These are phyloP conservation scores for Sequoia sempervirens DNA, from an alignment of 75 land plant species.

Conservation along the genomic window DNA sequence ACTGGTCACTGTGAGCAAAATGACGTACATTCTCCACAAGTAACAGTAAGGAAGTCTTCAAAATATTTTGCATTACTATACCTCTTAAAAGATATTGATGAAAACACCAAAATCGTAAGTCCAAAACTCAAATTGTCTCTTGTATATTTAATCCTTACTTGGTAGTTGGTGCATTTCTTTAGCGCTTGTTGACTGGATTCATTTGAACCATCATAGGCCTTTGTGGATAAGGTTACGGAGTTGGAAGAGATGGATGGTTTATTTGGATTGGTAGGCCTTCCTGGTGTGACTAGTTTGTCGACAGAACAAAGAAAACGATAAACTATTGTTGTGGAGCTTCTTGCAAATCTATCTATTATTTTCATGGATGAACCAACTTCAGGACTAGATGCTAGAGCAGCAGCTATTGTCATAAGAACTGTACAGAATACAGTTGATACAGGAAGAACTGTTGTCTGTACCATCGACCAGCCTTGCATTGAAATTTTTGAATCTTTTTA, in stretches of 20 bases:
- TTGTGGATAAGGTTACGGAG: slow-evolving; percentile 56
- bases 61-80: slow-evolving; percentile 60
- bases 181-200: neutral
- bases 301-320: slow-evolving; percentile 57
- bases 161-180: neutral
- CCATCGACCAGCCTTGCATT: slow-evolving; percentile 62
- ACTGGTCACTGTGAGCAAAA: slow-evolving; percentile 81
- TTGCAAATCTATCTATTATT: slow-evolving; percentile 74
- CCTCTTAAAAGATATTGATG: slow-evolving; percentile 35
- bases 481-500: slow-evolving; percentile 80
- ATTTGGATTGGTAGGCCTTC: slow-evolving; percentile 48
- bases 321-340: slow-evolving; percentile 68
- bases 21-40: slow-evolving; percentile 87
- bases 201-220: slow-evolving; percentile 20
- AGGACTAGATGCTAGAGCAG: slow-evolving; percentile 68
- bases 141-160: neutral
- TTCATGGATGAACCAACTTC: slow-evolving; percentile 84
- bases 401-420: slow-evolving; percentile 65
- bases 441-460: slow-evolving; percentile 65
- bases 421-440: slow-evolving; percentile 70
- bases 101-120: slow-evolving; percentile 15
- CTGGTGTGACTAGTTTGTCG: slow-evolving; percentile 52
- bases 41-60: slow-evolving; percentile 77
- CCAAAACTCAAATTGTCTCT: neutral
- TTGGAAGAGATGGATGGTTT: slow-evolving; percentile 42